Conservation (phyloP, 2,329 filamentous ascomycete species). For the Trichoderma aggressivum region DNA sequence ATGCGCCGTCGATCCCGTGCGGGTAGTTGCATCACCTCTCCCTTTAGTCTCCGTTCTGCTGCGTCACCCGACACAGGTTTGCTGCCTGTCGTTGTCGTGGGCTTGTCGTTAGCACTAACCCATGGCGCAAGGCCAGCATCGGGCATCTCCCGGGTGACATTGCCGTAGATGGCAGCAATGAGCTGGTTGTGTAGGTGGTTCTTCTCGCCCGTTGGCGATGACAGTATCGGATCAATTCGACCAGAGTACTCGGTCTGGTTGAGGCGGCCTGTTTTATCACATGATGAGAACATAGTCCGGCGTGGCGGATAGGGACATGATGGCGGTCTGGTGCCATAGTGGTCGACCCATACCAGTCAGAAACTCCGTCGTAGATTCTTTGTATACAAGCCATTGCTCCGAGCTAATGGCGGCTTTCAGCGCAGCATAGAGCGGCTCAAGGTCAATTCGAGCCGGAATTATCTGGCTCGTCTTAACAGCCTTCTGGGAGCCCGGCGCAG, state of each 20-base stretch:
- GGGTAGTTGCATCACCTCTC: slow-evolving; percentile 68
- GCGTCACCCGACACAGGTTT: slow-evolving; percentile 65
- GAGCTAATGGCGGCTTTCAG: slow-evolving; percentile 57
- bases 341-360: slow-evolving; percentile 49
- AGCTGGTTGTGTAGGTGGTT: slow-evolving; percentile 67
- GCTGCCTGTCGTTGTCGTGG: slow-evolving; percentile 51
- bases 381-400: slow-evolving; percentile 63
- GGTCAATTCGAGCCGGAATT: slow-evolving; percentile 63
- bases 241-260: slow-evolving; percentile 60
- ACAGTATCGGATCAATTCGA: slow-evolving; percentile 58
- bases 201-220: slow-evolving; percentile 55
- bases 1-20: slow-evolving; percentile 62
- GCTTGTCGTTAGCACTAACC: slow-evolving; percentile 70
- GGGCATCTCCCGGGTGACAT: slow-evolving; percentile 67
- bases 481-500: slow-evolving; percentile 48
- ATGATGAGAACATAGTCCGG: not conserved
- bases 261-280: slow-evolving; percentile 49
- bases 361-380: slow-evolving; percentile 61
- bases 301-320: not conserved
- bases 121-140: slow-evolving; percentile 65
- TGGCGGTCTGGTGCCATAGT: not conserved
- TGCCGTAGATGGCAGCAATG: slow-evolving; percentile 63
- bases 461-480: slow-evolving; percentile 58
- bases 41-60: slow-evolving; percentile 62
- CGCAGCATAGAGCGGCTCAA: slow-evolving; percentile 61